These are phyloP conservation scores for Backusella australiensis DNA, from an alignment of 192 early-diverging fungal genomes.

Conservation along the genomic window DNA sequence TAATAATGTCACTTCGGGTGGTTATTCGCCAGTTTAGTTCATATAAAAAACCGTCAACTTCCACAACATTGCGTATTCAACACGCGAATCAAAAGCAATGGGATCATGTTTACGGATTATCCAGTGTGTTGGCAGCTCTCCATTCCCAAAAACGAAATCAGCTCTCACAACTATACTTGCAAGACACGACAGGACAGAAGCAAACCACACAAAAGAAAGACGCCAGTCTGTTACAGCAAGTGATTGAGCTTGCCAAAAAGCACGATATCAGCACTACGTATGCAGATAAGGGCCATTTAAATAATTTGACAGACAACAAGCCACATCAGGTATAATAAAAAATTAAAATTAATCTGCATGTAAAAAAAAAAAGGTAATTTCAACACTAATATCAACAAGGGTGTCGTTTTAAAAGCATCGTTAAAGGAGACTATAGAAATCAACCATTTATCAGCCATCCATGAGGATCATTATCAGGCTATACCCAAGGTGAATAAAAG, in stretches of 20 bases:
- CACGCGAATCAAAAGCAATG: not conserved
- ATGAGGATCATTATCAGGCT: conserved; percentile 3
- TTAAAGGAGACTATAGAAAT: conserved; percentile 21
- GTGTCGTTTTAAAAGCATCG: conserved; percentile 49
- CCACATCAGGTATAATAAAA: conserved; percentile 45
- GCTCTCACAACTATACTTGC: conserved; percentile 3
- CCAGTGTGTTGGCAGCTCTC: conserved; percentile 23
- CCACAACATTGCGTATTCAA: not conserved
- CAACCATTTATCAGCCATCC: not conserved
- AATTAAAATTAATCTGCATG: not conserved
- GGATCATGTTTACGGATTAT: conserved; percentile 28
- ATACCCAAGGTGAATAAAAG: not conserved
- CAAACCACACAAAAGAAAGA: conserved; percentile 15
- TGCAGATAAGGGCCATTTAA: conserved; percentile 43
- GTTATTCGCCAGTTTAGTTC: not conserved
- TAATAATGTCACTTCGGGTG: not conserved
- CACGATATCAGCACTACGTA: conserved; percentile 20
- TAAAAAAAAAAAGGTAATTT: not conserved
- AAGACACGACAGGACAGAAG: not conserved
- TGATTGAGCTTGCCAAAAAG: not conserved
- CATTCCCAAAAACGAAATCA: conserved; percentile 17
- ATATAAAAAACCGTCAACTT: not conserved
- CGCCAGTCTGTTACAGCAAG: not conserved
- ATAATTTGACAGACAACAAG: conserved; percentile 42
- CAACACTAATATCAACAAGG: conserved; percentile 25